A percentile compares a stretch with the other conserved stretches of the same genome.
phyloP scores from a whole-genome alignment of 139 green algal genomes.

The Chlorella sp. region DNA sequence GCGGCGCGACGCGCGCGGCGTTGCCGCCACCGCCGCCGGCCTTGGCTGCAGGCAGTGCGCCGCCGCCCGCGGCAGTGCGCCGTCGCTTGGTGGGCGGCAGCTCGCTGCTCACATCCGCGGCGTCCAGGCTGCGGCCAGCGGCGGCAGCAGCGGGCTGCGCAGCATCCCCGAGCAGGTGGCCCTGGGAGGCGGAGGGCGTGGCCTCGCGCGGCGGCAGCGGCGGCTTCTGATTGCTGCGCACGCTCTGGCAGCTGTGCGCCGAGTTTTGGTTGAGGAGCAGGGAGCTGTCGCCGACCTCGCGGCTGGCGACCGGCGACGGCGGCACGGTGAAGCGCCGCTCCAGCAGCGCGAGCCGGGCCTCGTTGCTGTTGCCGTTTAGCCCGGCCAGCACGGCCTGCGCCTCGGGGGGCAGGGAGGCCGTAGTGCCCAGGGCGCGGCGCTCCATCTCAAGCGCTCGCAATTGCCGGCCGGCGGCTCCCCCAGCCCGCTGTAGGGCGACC shows the following conservation, averaged over 20 bases:
- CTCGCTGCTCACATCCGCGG: conserved; percentile 11
- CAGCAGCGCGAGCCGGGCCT: conserved; percentile 26
- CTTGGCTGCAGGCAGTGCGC: background rate
- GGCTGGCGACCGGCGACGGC: conserved; percentile 16
- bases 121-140: conserved; percentile 5
- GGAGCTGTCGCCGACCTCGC: background rate
- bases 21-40: background rate
- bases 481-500: too few relatives aligned
- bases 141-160: too few relatives aligned
- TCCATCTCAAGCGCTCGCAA: too few relatives aligned
- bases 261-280: conserved; percentile 28
- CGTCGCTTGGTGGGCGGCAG: conserved; percentile 17
- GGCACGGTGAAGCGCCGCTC: conserved; percentile 33
- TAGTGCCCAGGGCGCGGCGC: too few relatives aligned
- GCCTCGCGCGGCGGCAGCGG: background rate
- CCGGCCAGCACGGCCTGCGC: conserved; percentile 11
- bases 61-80: background rate
- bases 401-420: conserved; percentile 7
- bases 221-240: conserved; percentile 13
- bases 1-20: background rate
- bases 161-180: background rate
- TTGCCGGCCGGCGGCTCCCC: too few relatives aligned
- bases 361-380: conserved; percentile 15
- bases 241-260: conserved; percentile 24
- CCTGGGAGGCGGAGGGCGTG: conserved; percentile 12